Evolutionary conservation across 306 rosid genomes (phyloP), one percentile per base, ranked within the genome.

Genomic region (Casuarina equisetifolia): DNA sequence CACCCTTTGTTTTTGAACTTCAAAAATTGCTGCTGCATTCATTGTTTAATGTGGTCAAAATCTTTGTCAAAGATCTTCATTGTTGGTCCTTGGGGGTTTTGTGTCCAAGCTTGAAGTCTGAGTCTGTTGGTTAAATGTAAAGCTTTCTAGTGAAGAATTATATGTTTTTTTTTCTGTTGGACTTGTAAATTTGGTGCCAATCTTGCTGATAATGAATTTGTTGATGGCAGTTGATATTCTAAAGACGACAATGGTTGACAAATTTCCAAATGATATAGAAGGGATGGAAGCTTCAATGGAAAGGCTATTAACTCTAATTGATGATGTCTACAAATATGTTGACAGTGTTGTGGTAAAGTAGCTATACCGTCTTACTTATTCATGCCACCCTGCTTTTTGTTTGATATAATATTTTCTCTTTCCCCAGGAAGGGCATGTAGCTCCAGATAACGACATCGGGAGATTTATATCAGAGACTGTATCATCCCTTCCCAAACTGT

Each of bases 221-320:
- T 39, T 50, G 63, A 69, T 86, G 72, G 78, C 90, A 96, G 99
- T 80, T 82, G 93, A 92, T 79, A 84, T 88, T 63, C 86, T 96
- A 43, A 96, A 92, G 92, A 62, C 90, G 74, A 84, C 97, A 42
- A 50, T 80, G n/a, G 89, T 90, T 45, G 99, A 96, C 49, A 96
- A 96, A 86, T 90, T 96, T 57, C 99, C 99, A 48, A 85, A 92
- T 82, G 99, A 96, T 84, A 78, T 96, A 83, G 99, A 96, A 92
- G 97, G 94, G 77, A 96, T 96, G 99, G 99, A 96, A 91, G 85
- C 92, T 63, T 85, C 99, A 53, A 91, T 92, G 98, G 91, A 92
- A 85, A 89, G 88, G 72, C 85, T 96, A 13, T 87, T 92, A 55
- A 94, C 93, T 58, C 62, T 96, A 82, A 92, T 92, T 72, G 97